Evolutionary conservation across 2,329 filamentous ascomycete species (phyloP), one percentile per base, ranked within the genome.

Genomic region (Penicillium thymicola): DNA sequence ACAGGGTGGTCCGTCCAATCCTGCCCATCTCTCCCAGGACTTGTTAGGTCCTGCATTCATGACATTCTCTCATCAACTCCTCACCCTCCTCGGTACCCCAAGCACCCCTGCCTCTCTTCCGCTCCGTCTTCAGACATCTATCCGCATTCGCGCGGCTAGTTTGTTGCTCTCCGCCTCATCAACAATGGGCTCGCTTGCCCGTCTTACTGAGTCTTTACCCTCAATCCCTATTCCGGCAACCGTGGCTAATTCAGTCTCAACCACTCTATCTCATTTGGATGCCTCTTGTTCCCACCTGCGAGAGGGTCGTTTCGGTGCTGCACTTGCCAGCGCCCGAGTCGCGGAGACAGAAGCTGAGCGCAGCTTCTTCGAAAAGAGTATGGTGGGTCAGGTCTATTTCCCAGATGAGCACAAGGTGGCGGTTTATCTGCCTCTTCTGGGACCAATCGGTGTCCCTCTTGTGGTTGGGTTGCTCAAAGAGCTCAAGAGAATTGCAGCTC

Each of bases 351-450:
- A 95, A 70, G 93, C 92, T 0, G 94, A 99, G 72, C 86, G 89
- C 59, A 93, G 93, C 0, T 99, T 99, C 75, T 99, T 99, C 65
- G 94, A 99, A 75, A 96, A 96, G 76, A 96, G 90, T 69, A 99
- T 99, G 94, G 94, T 99, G 13, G 94, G 92, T 0, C 94, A 97
- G 76, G 87, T 97, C 2, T 99, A 97, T 74, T 99, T 99, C 73
- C 94, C 94, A 0, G 94, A 99, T 69, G 94, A 99, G 77, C 94
- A 99, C 74, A 99, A 97, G 75, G 85, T 99, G 25, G 94, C 94
- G 0, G 94, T 99, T 0, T 99, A 99, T 72, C 76, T 99, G 66
- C 94, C 94, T 1, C 77, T 99, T 11, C 77, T 99, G 40, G 94
- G 94, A 0, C 94, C 94, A 0, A 86, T 97, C 40, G 92, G 90